Conservation (phyloP, 2,329 filamentous ascomycete species). For the Coleophoma cylindrospora region DNA sequence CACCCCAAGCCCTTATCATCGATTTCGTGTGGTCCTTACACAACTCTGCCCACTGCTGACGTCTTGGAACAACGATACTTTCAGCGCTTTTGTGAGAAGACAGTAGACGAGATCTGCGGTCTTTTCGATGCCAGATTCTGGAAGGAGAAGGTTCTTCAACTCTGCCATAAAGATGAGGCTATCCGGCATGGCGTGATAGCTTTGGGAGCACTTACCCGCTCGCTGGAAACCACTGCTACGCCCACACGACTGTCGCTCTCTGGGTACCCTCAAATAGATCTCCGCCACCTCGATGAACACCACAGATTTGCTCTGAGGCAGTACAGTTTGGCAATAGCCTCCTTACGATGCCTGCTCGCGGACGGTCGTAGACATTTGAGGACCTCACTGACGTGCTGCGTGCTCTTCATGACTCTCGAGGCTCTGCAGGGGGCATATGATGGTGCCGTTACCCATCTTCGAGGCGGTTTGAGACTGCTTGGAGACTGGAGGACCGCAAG, state of each 20-base stretch:
- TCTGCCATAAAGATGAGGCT: slow-evolving; percentile 24
- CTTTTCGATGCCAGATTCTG: slow-evolving; percentile 25
- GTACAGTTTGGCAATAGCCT: slow-evolving; percentile 23
- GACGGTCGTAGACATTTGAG: slow-evolving; percentile 25
- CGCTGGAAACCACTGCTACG: slow-evolving; percentile 23
- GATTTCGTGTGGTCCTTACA: slow-evolving; percentile 21
- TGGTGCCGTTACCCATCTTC: slow-evolving; percentile 23
- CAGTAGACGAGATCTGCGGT: slow-evolving; percentile 22
- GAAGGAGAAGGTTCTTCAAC: slow-evolving; percentile 26
- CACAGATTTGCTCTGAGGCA: slow-evolving; percentile 23
- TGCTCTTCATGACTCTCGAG: slow-evolving; percentile 26
- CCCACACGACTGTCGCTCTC: slow-evolving; percentile 23
- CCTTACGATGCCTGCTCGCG: slow-evolving; percentile 19
- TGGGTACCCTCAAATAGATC: slow-evolving; percentile 26
- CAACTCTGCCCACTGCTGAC: slow-evolving; percentile 19
- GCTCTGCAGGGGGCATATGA: slow-evolving; percentile 26
- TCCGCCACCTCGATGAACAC: slow-evolving; percentile 24
- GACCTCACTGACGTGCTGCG: slow-evolving; percentile 24
- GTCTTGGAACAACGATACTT: slow-evolving; percentile 24
- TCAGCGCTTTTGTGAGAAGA: slow-evolving; percentile 26
- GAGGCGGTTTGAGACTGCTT: slow-evolving; percentile 23
- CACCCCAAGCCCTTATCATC: slow-evolving; percentile 24
- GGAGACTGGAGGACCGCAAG: slow-evolving; percentile 26
- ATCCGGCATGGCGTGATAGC: slow-evolving; percentile 25
- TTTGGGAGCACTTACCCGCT: slow-evolving; percentile 23